Conservation (phyloP, 805 yeast species). For the Ogataea paraovalis region DNA sequence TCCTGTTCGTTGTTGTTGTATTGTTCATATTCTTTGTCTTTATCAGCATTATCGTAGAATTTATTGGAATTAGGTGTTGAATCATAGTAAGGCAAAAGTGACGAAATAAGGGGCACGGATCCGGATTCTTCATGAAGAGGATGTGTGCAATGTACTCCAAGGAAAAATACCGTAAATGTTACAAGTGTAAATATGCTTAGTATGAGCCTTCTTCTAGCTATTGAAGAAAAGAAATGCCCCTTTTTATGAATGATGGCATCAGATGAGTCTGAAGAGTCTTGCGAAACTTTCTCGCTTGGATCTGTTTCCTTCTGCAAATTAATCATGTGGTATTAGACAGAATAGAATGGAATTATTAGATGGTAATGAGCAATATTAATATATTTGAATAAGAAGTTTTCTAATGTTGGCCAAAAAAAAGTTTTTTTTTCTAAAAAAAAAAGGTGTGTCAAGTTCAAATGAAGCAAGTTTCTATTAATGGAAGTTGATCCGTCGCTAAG, state of each 20-base stretch:
- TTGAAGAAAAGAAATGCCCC: neutral
- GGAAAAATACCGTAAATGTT: neutral
- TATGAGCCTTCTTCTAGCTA: neutral
- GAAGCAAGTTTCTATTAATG: too few species aligned
- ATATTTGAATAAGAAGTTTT: too few species aligned
- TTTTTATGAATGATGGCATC: neutral
- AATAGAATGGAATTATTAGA: too few species aligned
- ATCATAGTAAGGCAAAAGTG: neutral
- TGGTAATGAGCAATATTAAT: too few species aligned
- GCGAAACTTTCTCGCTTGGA: too few species aligned
- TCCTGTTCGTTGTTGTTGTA: neutral
- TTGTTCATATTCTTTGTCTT: neutral
- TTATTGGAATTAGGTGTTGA: neutral
- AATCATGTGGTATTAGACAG: too few species aligned
- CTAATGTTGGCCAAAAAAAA: too few species aligned
- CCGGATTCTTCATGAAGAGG: neutral
- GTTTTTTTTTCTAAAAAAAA: too few species aligned
- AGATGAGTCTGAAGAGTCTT: neutral
- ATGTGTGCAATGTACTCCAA: neutral
- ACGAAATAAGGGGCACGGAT: neutral
- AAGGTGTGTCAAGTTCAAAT: too few species aligned
- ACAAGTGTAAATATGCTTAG: neutral
- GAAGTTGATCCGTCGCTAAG: too few species aligned
- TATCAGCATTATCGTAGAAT: neutral
- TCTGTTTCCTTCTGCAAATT: too few species aligned